A percentile compares a stretch with the other conserved stretches of the same genome.
phyloP scores from a whole-genome alignment of 257 asterid species.

The Primulina huaijiensis region DNA sequence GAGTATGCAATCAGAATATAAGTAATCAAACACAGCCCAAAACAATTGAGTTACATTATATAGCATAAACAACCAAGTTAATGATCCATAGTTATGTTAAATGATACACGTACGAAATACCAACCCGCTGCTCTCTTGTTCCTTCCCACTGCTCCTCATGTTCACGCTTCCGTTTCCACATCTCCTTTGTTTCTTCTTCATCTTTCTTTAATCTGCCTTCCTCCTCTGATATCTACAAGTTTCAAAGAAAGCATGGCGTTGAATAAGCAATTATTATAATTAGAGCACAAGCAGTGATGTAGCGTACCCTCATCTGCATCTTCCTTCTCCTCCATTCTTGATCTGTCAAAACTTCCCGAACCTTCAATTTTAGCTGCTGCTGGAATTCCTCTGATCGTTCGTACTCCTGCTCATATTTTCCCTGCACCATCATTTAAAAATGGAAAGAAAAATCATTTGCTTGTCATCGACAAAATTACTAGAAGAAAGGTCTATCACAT shows the following conservation, averaged over 20 bases:
- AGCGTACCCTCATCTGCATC: slow-evolving; percentile 93
- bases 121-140: slow-evolving; percentile 91
- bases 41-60: neutral
- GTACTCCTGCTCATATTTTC: slow-evolving; percentile 82
- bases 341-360: slow-evolving; percentile 90
- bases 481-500: neutral
- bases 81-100: neutral
- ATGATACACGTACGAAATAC: slow-evolving; percentile 24
- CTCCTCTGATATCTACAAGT: slow-evolving; percentile 86
- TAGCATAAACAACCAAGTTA: neutral
- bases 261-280: slow-evolving; percentile 9
- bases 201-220: slow-evolving; percentile 99
- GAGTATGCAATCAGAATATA: neutral
- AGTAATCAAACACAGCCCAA: neutral
- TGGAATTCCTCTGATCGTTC: slow-evolving; percentile 82
- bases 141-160: slow-evolving; percentile 99
- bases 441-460: slow-evolving; percentile 3
- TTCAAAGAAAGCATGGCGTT: slow-evolving; percentile 12
- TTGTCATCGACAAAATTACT: slow-evolving; percentile 20
- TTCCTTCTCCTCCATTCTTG: slow-evolving; percentile 99
- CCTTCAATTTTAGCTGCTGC: slow-evolving; percentile 84
- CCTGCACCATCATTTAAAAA: slow-evolving; percentile 46
- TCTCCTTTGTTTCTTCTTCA: slow-evolving; percentile 95
- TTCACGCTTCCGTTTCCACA: slow-evolving; percentile 98
- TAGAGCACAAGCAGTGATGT: slow-evolving; percentile 13